Percentiles rank a stretch among this genome's conserved stretches.
Evolutionary conservation across 495 filamentous ascomycete species (phyloP).

Genomic region (Neurospora tetrasperma): DNA sequence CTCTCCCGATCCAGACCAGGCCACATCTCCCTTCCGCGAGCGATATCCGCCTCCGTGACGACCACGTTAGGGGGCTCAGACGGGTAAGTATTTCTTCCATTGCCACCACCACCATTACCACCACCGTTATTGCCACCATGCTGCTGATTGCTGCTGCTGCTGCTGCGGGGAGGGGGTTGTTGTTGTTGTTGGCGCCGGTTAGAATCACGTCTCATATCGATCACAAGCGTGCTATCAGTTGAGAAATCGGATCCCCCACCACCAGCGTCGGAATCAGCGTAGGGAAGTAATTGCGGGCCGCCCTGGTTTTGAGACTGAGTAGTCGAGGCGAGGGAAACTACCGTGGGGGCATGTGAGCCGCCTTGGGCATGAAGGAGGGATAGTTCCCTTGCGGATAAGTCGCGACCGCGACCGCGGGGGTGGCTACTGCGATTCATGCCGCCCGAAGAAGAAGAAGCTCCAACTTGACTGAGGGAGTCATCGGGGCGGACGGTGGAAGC

Average conservation of each 20-base stretch:
- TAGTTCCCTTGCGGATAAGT: background rate
- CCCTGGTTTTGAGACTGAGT: background rate
- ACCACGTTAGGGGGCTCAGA: background rate
- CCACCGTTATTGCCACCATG: background rate
- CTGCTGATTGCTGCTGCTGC: background rate
- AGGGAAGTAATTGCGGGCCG: background rate
- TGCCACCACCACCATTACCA: background rate
- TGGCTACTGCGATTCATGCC: no score
- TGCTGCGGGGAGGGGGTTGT: no score
- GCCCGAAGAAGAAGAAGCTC: background rate
- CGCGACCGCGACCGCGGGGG: background rate
- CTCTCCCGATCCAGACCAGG: background rate
- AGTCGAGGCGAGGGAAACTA: background rate
- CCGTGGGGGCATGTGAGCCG: background rate
- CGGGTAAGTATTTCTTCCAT: background rate
- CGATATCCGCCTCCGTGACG: background rate
- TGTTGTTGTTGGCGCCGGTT: background rate
- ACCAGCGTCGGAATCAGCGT: background rate
- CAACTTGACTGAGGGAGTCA: background rate
- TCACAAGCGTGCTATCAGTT: background rate
- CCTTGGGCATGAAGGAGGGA: background rate
- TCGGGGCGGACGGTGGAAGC: background rate
- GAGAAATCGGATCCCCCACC: background rate
- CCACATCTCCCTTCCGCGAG: background rate
- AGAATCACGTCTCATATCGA: background rate